Base-by-base conservation (phyloP, 1,284 basidiomycete species). In the Tetrapyrgos nigripes region DNA sequence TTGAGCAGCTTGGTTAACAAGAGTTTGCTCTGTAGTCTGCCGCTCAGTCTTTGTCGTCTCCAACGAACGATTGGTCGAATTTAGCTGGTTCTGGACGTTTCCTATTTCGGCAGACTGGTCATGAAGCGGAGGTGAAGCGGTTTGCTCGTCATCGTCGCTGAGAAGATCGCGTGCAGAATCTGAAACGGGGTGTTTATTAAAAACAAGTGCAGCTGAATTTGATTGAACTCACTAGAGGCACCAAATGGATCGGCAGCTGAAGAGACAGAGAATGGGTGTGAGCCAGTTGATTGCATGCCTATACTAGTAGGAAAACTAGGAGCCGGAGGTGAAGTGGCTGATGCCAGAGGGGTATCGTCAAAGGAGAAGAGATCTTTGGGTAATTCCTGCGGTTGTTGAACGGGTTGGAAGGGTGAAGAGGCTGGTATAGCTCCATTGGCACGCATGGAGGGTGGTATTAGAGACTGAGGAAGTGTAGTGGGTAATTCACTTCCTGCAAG, bases 401-500 rank as follows among this genome's bases (percentile, higher is more conserved):
- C 62, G 3, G 71, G 50, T 5, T 64, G 64, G 61, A 78, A 77
- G 11, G 75, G 73, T 11, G 78, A 75, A 29, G 68, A 17, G 26
- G 50, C 63, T 61, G 78, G 76, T 11, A 73, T 72, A 24, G 67
- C 61, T 40, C 61, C 64, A n/a, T 70, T 70, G 14, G 69, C 65
- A 55, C 92, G 87, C 80, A 89, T 82, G 2, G 88, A 85, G 0
- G 96, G 96, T 4, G 97, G 97, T 10, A 98, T 74, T 45, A 99
- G 81, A 35, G 86, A 84, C 24, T 73, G 70, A 1, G 96, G 94
- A 17, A 99, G 81, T 24, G 79, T 74, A 0, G 80, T 62, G 0
- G 97, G 97, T 24, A 97, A 75, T 1, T 93, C 89, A 62, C 87
- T 88, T n/a, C 97, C 97, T 1, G 86, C 83, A 2, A 98, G 78